Conservation (phyloP, 2,329 filamentous ascomycete species). For the Alternaria sp. region DNA sequence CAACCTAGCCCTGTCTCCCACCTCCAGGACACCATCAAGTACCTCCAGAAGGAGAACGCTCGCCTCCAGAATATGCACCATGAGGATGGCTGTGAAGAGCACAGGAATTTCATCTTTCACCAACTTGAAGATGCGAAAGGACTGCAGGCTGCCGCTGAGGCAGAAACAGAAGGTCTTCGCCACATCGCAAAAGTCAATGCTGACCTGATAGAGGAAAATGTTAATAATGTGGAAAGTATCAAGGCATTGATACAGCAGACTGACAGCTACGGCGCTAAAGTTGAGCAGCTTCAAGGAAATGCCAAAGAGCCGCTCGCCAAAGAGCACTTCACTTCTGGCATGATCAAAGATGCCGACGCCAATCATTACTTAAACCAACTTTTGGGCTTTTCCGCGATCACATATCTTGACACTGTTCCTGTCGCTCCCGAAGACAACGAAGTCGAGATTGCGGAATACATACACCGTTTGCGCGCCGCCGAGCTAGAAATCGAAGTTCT, state of each 20-base stretch:
- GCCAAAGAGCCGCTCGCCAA: too few species aligned
- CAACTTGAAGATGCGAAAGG: slow-evolving; percentile 3
- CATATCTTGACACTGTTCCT: neutral
- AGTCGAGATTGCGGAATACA: neutral
- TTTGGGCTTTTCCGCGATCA: neutral
- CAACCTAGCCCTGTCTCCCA: too few species aligned
- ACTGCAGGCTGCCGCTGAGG: slow-evolving; percentile 3
- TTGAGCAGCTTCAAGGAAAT: neutral
- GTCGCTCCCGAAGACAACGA: neutral
- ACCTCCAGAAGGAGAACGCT: neutral
- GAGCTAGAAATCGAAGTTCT: neutral
- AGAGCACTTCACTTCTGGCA: neutral
- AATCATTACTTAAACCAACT: neutral
- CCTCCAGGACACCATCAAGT: neutral
- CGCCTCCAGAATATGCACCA: neutral
- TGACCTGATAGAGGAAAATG: neutral
- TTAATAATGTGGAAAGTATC: neutral
- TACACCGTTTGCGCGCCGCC: neutral
- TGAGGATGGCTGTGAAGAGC: neutral
- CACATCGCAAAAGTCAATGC: slow-evolving; percentile 1
- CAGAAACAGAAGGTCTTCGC: neutral
- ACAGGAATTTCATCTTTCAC: neutral
- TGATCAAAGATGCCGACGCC: neutral
- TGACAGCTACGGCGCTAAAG: neutral
- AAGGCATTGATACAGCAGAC: neutral